Percentiles rank a stretch among this genome's conserved stretches.
Conservation (phyloP, 768 basidiomycete species). For the Auricularia auricula-judae region DNA sequence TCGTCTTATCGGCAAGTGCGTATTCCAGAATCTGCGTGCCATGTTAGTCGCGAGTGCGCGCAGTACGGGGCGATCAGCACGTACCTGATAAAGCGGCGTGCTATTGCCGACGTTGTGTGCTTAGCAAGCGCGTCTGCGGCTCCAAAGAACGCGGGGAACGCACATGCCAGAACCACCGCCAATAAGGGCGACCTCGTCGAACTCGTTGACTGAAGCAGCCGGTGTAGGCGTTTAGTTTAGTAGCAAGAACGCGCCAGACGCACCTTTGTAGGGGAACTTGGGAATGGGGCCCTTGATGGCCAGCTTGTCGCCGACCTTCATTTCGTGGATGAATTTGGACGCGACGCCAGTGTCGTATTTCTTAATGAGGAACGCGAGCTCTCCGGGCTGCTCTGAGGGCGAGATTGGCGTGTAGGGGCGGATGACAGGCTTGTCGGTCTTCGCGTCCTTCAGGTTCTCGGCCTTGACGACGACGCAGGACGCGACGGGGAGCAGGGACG, state of each 20-base stretch:
- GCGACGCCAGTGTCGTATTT: constrained; percentile 73
- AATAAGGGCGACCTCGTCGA: constrained; percentile 78
- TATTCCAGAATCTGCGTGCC: constrained; percentile 44
- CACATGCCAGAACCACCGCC: constrained; percentile 92
- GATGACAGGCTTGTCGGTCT: constrained; percentile 71
- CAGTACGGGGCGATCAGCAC: not conserved
- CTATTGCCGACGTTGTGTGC: constrained; percentile 22
- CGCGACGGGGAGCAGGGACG: constrained; percentile 67
- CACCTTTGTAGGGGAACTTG: constrained; percentile 82
- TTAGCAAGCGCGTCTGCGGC: constrained; percentile 3
- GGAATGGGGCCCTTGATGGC: constrained; percentile 83
- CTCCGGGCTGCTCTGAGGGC: constrained; percentile 58
- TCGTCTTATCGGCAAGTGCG: constrained; percentile 57
- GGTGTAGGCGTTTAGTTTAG: not conserved
- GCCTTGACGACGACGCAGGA: constrained; percentile 72
- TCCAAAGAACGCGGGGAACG: constrained; percentile 13
- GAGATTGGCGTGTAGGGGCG: constrained; percentile 94
- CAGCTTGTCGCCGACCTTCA: constrained; percentile 75
- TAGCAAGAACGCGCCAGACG: constrained; percentile 8
- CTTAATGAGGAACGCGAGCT: constrained; percentile 76
- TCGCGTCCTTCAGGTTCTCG: constrained; percentile 56
- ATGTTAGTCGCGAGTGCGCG: not conserved
- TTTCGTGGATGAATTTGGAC: constrained; percentile 68
- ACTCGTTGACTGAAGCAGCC: constrained; percentile 56
- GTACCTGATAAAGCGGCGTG: constrained; percentile 65